Evolutionary conservation across 75 land plant species (phyloP), one percentile per base, ranked within the genome.

Genomic region (Ceratopteris richardii): DNA sequence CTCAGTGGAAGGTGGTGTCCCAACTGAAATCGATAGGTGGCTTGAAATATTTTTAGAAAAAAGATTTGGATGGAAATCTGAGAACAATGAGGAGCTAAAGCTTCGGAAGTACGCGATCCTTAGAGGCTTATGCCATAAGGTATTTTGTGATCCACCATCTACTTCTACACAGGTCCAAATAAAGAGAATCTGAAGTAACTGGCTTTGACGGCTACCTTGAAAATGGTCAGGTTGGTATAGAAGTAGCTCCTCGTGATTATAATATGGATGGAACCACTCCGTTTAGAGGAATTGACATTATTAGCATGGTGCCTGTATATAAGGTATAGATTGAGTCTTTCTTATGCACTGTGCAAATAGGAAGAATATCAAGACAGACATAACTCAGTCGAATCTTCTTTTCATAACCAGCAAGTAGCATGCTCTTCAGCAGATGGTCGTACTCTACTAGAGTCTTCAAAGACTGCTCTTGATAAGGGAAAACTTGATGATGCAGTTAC

Each of bases 361-460:
- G 5, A 4, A 43, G 16, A 19, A 42, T 46, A 19, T 63, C 20
- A 26, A 31, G 14, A 39, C 44, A 47, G 23, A 29, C 23, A 21
- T 13, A 25, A 21, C 31, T 16, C 31, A 20, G 31, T 37, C 18
- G 22, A 48, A 2, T 43, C 18, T 71, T 50, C 0, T 16, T 47
- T 65, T 14, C 37, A 29, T 23, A 52, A 28, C 3, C 85, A 90
- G 90, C 98, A 93, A 79, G 98, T 89, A 31, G 96, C 90, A 33
- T 93, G 98, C 72, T 89, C 98, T 44, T 93, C 98, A 12, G 98
- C 98, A 25, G 98, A 93, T 72, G 98, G 98, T 7, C 86, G 98
- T 17, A 93, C 98, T 18, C 46, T 93, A 25, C 64, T 93, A 68
- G 98, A 93, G 62, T 93, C 98, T 36, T 93, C 98, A 24, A 93